Base-by-base conservation (phyloP, 2,329 filamentous ascomycete species). In the Colletotrichum viniferum region DNA sequence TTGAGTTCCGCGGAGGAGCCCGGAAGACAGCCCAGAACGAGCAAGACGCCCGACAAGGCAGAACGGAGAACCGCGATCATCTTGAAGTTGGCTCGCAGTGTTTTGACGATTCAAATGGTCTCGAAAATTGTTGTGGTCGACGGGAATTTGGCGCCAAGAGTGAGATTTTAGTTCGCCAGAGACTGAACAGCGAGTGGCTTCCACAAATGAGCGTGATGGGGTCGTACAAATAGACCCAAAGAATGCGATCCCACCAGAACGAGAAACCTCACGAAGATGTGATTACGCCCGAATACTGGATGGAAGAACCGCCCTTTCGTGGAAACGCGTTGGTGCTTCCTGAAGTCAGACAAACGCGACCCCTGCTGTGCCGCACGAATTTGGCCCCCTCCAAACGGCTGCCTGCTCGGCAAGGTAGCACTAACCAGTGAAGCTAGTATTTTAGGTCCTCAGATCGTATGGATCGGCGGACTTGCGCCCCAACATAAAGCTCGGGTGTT, bases 291-390 rank as follows among this genome's bases (percentile, higher is more conserved):
- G 43, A 52, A 13, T 52, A 52, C 43, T 52, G n/a, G n/a, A 52
- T 52, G 4, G n/a, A 14, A 52, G 43, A 21, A 12, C 16, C 24
- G n/a, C 6, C 12, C 30, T 52, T 24, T 38, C 18, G 43, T 38
- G 18, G 36, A 69, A 48, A 32, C n/a, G 10, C n/a, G 16, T 10
- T 60, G 12, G 32, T n/a, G 48, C 60, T 60, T 48, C 32, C 26
- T 61, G n/a, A 21, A 30, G n/a, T 48, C 38, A 43, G 56, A 66
- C 61, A 43, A 13, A 13, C 24, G 34, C 36, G 21, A 14, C 24
- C 67, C 71, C 61, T 74, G 61, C 60, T 71, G 61, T 16, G 67
- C 60, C 61, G 60, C 36, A 52, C 36, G 30, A 26, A 4, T 48
- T 48, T 52, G 32, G 21, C 28, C 24, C 7, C 13, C 28, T 24